Evolutionary conservation across 768 basidiomycete genomes (phyloP).

Genomic region (Mycena floridula): DNA sequence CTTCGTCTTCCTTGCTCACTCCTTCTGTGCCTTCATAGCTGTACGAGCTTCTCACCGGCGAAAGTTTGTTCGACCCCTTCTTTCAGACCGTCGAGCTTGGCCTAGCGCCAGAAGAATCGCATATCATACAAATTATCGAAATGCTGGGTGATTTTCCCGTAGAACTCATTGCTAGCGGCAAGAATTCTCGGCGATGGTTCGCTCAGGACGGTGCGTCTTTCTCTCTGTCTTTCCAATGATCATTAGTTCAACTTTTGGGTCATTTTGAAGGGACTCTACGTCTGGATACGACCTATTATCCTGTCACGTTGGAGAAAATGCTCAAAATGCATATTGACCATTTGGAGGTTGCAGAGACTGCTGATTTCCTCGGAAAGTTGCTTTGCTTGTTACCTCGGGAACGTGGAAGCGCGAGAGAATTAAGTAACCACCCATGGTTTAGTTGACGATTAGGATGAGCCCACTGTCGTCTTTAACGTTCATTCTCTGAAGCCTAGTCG

Average conservation of each 20-base stretch:
- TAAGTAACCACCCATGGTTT: slow-evolving; percentile 19
- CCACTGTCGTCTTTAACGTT: too few relatives aligned
- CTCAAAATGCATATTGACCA: slow-evolving; percentile 11
- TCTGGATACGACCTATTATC: slow-evolving; percentile 20
- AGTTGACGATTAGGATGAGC: too few relatives aligned
- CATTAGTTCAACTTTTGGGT: neutral
- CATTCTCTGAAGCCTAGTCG: too few relatives aligned
- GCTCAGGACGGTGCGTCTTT: slow-evolving; percentile 14
- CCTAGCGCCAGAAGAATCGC: slow-evolving; percentile 19
- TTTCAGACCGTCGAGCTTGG: slow-evolving; percentile 20
- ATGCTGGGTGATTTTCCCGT: slow-evolving; percentile 15
- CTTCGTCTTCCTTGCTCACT: neutral
- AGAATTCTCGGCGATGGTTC: slow-evolving; percentile 15
- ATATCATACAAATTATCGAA: slow-evolving; percentile 23
- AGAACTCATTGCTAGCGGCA: slow-evolving; percentile 12
- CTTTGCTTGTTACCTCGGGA: slow-evolving; percentile 14
- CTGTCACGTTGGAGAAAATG: slow-evolving; percentile 13
- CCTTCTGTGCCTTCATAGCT: slow-evolving; percentile 12
- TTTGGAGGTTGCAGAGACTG: slow-evolving; percentile 9
- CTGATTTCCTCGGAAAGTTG: slow-evolving; percentile 12
- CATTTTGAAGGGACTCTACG: slow-evolving; percentile 10
- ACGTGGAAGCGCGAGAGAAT: slow-evolving; percentile 10
- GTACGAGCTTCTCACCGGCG: slow-evolving; percentile 17
- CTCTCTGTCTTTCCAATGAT: neutral
- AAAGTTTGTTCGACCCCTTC: slow-evolving; percentile 15